Conservation (phyloP, 2,329 filamentous ascomycete genomes). For the Aspergillus sp. region DNA sequence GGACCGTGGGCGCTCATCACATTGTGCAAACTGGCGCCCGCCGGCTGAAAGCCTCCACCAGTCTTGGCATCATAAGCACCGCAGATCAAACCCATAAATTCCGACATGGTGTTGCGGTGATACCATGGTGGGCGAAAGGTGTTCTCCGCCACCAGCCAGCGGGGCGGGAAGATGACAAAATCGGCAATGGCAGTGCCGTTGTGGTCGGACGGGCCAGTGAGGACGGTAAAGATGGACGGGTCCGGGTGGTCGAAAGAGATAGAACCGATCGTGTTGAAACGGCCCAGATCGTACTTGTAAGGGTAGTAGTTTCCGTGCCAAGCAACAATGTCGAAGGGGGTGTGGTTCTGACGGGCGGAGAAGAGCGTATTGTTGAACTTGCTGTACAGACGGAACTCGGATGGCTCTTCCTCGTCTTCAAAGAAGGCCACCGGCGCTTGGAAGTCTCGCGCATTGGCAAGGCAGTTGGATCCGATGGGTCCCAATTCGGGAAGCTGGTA, state of each 20-base stretch:
- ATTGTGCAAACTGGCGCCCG: conserved; percentile 66
- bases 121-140: conserved; percentile 66
- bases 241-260: conserved; percentile 78
- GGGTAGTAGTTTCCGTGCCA: conserved; percentile 82
- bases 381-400: conserved; percentile 58
- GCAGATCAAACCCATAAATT: conserved; percentile 66
- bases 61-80: conserved; percentile 64
- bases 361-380: conserved; percentile 72
- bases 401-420: conserved; percentile 57
- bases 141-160: conserved; percentile 63
- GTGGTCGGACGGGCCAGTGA: conserved; percentile 60
- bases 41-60: conserved; percentile 60
- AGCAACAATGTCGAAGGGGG: conserved; percentile 75
- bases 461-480: conserved; percentile 71
- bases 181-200: conserved; percentile 65
- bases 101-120: conserved; percentile 66
- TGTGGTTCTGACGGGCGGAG: conserved; percentile 65
- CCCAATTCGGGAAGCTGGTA: conserved; percentile 72
- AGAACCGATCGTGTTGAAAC: conserved; percentile 73
- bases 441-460: conserved; percentile 77
- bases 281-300: conserved; percentile 78
- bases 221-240: conserved; percentile 72
- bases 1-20: conserved; percentile 71
- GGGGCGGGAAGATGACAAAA: conserved; percentile 66
- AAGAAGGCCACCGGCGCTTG: conserved; percentile 71